Evolutionary conservation across 805 yeast species (phyloP), one percentile per base, ranked within the genome.

Genomic region (Lachancea cidri): DNA sequence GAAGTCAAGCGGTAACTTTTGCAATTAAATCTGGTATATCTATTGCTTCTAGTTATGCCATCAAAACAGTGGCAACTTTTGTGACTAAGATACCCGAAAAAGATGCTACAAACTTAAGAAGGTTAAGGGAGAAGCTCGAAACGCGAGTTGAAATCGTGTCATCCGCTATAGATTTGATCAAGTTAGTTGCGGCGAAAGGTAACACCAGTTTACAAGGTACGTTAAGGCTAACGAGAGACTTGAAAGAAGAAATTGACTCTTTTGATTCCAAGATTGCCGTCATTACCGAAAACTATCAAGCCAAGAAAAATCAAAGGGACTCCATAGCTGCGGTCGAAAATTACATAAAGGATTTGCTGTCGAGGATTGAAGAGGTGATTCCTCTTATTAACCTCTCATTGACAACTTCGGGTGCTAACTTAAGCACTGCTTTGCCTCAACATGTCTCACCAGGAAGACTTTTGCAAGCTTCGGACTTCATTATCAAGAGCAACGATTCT

Each of bases 21-120:
- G 94, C 89, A 7, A 77, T 84, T 19, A 68, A 83, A 42, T 83
- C 89, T 1, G 87, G 93, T 0, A 74, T 84, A 24, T 78, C 87
- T 2, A 50, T 84, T 16, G 93, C 89, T 0, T 77, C 88, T 0
- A 77, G 83, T 0, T 84, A 77, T 62, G 88, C 89, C 17, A 70
- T 83, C 32, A 77, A 75, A 43, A 77, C 83, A 1, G 74, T 83
- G n/a, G 59, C 76, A 7, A 71, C 60, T 38, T 70, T 81, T 43
- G 64, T 83, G 33, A 43, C 43, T 4, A 54, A 60, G 29, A 48
- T 60, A 16, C 62, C 62, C 3, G 85, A 87, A 0, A 73, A 64
- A 19, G 67, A 71, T 18, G 83, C 81, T 41, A 68, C 74, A 45
- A 60, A 65, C 16, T 62, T 84, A 20, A 70, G 70, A 36, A 43